Conservation (phyloP, 139 green algal species). For the Ostreobium quekettii region DNA sequence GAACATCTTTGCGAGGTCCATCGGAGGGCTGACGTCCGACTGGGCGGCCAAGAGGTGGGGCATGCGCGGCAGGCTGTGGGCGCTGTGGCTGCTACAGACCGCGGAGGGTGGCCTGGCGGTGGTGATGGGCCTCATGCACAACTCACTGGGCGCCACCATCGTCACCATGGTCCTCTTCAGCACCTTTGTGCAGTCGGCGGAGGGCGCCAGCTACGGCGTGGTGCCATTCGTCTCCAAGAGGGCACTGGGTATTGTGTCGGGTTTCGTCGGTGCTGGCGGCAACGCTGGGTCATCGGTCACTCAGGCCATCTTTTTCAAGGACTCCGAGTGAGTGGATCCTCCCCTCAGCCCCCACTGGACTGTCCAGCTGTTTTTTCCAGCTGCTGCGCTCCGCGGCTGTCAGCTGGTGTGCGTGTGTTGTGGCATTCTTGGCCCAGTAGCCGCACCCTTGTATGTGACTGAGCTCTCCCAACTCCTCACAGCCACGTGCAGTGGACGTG, state of each 20-base stretch:
- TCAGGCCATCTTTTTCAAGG: constrained; percentile 81
- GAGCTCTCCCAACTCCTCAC: no score
- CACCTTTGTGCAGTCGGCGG: constrained; percentile 59
- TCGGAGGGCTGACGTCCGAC: constrained; percentile 69
- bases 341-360: no score
- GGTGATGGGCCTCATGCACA: constrained; percentile 53
- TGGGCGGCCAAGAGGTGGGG: constrained; percentile 30
- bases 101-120: constrained; percentile 46
- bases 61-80: constrained; percentile 77
- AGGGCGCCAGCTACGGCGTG: constrained; percentile 64
- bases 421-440: no score
- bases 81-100: constrained; percentile 31
- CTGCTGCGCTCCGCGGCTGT: no score
- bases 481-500: no score
- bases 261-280: constrained; percentile 83
- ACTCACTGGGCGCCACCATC: constrained; percentile 62
- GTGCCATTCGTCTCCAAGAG: constrained; percentile 81
- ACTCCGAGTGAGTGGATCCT: constrained; percentile 6
- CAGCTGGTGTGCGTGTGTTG: no score
- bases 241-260: constrained; percentile 72
- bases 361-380: no score
- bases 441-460: no score
- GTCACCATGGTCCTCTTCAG: constrained; percentile 76
- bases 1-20: constrained; percentile 83
- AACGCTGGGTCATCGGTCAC: constrained; percentile 80